Conservation (phyloP, 495 filamentous ascomycete species). For the Beverwykella pulmonaria region DNA sequence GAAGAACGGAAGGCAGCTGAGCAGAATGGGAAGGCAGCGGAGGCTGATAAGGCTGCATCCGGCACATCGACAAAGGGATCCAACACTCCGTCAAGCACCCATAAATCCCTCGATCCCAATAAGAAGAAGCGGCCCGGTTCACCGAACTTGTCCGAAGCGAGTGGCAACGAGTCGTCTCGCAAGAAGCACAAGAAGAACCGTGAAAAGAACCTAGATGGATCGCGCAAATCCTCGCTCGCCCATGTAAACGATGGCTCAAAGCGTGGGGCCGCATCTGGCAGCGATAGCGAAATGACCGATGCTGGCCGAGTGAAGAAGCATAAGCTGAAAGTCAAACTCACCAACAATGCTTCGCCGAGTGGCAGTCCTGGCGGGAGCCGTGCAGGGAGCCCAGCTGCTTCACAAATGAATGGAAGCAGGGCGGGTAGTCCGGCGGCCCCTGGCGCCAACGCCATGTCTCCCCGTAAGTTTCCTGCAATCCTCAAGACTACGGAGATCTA, state of each 20-base stretch:
- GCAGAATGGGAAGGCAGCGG: conserved; percentile 53
- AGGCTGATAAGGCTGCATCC: conserved; percentile 42
- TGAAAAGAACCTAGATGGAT: conserved; percentile 51
- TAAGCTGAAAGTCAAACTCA: conserved; percentile 63
- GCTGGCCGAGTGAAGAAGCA: conserved; percentile 68
- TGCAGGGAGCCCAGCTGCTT: conserved; percentile 47
- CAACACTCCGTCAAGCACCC: conserved; percentile 72
- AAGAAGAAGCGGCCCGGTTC: conserved; percentile 86
- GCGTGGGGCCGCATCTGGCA: conserved; percentile 66
- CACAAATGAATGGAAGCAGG: conserved; percentile 56
- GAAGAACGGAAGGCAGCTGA: conserved; percentile 73
- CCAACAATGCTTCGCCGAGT: conserved; percentile 34
- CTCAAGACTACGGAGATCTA: conserved; percentile 33
- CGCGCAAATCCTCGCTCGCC: conserved; percentile 49
- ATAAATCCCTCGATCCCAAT: conserved; percentile 41
- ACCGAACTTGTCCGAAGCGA: conserved; percentile 82
- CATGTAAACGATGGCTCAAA: conserved; percentile 50
- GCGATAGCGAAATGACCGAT: conserved; percentile 77
- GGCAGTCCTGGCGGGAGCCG: conserved; percentile 51
- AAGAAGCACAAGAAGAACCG: conserved; percentile 85
- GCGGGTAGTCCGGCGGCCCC: conserved; percentile 43
- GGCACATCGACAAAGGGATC: conserved; percentile 63
- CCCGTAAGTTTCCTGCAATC: conserved; percentile 20
- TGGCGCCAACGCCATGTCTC: conserved; percentile 50
- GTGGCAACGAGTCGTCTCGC: conserved; percentile 82